Percentiles rank a stretch among this genome's conserved stretches.
phyloP scores from a whole-genome alignment of 1,139 yeast species.

The Pichia sp. region DNA sequence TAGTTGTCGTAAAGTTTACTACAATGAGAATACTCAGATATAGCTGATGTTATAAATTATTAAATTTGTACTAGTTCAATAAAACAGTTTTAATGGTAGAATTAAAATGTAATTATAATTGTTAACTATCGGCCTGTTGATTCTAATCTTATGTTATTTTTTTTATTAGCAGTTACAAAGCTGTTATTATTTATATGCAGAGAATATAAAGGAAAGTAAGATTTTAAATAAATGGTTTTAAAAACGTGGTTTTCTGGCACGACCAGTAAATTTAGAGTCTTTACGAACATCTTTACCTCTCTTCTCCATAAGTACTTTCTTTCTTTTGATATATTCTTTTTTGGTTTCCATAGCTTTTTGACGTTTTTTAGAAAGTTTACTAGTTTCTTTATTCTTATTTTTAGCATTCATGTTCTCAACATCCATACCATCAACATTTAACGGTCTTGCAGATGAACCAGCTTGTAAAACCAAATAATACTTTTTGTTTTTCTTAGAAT shows the following conservation, averaged over 20 bases:
- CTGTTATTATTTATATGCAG: neutral
- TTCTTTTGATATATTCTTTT: conserved; percentile 78
- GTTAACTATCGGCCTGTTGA: too few relatives aligned
- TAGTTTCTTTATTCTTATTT: conserved; percentile 34
- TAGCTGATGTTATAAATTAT: too few relatives aligned
- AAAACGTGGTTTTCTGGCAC: conserved; percentile 85
- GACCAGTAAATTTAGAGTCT: conserved; percentile 88
- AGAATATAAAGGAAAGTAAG: neutral
- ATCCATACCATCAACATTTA: conserved; percentile 73
- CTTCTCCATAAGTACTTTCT: conserved; percentile 88
- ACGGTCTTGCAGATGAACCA: conserved; percentile 62
- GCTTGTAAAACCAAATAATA: conserved; percentile 87
- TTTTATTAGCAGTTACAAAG: neutral
- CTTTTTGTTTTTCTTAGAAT: conserved; percentile 83
- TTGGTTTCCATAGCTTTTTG: conserved; percentile 61
- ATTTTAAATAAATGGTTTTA: conserved; percentile 25
- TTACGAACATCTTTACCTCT: conserved; percentile 85
- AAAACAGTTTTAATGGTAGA: too few relatives aligned
- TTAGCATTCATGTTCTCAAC: conserved; percentile 46
- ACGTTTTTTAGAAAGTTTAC: conserved; percentile 43
- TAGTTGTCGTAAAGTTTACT: too few relatives aligned
- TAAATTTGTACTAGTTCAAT: too few relatives aligned
- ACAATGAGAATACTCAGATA: too few relatives aligned
- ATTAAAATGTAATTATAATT: too few relatives aligned
- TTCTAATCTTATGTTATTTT: neutral